These are phyloP conservation scores for Dipteronia sinensis DNA, from an alignment of 345 rosid genomes.

Conservation along the genomic window DNA sequence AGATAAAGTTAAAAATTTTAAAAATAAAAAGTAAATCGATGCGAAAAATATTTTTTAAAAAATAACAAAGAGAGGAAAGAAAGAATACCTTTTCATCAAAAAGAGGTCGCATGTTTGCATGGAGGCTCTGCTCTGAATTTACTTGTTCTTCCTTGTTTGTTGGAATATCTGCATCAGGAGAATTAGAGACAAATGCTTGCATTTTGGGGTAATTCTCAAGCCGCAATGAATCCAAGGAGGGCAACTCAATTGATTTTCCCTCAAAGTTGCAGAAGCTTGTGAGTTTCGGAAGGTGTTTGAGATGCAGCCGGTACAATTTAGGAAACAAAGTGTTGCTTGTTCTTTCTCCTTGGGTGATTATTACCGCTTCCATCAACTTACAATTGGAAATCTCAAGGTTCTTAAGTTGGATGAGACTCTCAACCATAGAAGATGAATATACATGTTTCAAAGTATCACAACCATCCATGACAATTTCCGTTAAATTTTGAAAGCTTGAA, in stretches of 20 bases:
- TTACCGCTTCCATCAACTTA: neutral
- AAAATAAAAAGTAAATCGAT: no score
- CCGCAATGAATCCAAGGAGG: neutral
- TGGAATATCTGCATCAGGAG: neutral
- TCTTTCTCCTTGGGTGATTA: neutral
- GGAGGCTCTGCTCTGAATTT: no score
- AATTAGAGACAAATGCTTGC: neutral
- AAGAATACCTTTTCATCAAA: no score
- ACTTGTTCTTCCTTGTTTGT: neutral
- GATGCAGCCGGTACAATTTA: neutral
- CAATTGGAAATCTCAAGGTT: neutral
- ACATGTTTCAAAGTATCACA: no score
- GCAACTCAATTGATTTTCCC: constrained; percentile 3
- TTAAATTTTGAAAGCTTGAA: no score
- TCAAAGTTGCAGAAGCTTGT: neutral
- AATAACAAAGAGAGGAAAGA: no score
- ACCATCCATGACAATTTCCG: no score
- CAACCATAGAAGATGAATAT: no score
- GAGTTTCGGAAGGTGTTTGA: constrained; percentile 19
- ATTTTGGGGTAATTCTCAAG: neutral
- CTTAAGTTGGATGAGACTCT: no score
- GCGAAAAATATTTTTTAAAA: no score
- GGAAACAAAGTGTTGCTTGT: neutral
- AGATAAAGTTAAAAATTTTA: no score
- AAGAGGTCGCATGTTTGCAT: no score